phyloP scores from a whole-genome alignment of 352 stramenopile genomes.

The Globisporangium spinosum region DNA sequence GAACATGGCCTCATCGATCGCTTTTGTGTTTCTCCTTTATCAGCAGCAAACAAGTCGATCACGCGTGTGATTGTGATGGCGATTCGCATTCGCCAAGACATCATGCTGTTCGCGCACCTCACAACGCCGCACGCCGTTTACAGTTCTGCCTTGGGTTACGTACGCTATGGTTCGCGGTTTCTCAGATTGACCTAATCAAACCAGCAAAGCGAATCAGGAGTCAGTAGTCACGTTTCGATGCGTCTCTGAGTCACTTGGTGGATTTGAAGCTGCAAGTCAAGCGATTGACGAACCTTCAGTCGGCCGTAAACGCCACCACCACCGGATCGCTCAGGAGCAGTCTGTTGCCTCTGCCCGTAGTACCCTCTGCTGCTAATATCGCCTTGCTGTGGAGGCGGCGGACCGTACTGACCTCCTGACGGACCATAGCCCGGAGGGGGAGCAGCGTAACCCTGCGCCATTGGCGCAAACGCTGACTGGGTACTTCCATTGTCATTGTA shows the following conservation, averaged over 20 bases:
- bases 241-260: background rate
- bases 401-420: background rate
- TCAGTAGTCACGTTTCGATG: background rate
- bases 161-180: background rate
- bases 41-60: too few species aligned
- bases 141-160: background rate
- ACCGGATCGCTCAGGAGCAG: background rate
- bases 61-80: too few species aligned
- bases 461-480: background rate
- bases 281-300: constrained; percentile 1
- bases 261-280: background rate
- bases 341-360: background rate
- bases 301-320: background rate
- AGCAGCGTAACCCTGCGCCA: constrained; percentile 3
- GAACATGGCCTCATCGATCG: background rate
- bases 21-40: background rate
- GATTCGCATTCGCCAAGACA: background rate
- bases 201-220: background rate
- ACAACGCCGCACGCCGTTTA: background rate
- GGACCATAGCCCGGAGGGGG: background rate
- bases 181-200: constrained; percentile 4
- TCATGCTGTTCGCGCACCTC: background rate
- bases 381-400: background rate
- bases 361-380: background rate
- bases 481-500: constrained; percentile 2